These are phyloP conservation scores for Vitis rotundifolia DNA, from an alignment of 164 flowering plant genomes.

Conservation along the genomic window DNA sequence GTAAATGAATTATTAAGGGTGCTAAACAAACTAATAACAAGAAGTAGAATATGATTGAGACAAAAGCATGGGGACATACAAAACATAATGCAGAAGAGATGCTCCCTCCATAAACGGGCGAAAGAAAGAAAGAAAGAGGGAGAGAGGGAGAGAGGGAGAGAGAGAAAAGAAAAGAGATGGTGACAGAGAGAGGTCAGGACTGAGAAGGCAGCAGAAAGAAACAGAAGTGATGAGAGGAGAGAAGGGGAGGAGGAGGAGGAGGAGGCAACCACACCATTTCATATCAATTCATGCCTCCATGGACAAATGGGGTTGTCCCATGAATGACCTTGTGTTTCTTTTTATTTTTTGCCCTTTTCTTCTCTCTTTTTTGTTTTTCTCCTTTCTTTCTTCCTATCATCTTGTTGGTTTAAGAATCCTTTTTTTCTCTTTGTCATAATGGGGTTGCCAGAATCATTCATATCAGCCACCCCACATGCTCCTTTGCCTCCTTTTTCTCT, in stretches of 20 bases:
- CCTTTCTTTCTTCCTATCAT: not conserved
- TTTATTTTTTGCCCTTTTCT: not conserved
- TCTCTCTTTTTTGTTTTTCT: not conserved
- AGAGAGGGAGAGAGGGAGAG: no score
- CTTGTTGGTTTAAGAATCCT: not conserved
- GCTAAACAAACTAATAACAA: no score
- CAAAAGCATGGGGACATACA: not conserved
- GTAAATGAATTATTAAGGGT: no score
- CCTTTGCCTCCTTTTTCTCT: no score
- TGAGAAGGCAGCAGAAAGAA: not conserved
- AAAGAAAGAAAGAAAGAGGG: not conserved
- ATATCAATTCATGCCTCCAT: slow-evolving; percentile 4
- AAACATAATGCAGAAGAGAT: no score
- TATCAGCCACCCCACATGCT: slow-evolving; percentile 4
- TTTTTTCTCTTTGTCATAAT: slow-evolving; percentile 6
- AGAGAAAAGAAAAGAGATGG: slow-evolving; percentile 1
- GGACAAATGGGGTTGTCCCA: slow-evolving; percentile 18
- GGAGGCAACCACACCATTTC: not conserved
- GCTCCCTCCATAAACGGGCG: slow-evolving; percentile 16
- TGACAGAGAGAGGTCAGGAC: not conserved
- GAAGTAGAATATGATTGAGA: not conserved
- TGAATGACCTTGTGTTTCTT: slow-evolving; percentile 5
- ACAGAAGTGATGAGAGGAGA: not conserved
- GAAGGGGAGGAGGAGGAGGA: not conserved
- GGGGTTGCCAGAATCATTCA: slow-evolving; percentile 4